Evolutionary conservation across 352 stramenopile genomes (phyloP), one percentile per base, ranked within the genome.

Genomic region (Phytophthora colocasiae): DNA sequence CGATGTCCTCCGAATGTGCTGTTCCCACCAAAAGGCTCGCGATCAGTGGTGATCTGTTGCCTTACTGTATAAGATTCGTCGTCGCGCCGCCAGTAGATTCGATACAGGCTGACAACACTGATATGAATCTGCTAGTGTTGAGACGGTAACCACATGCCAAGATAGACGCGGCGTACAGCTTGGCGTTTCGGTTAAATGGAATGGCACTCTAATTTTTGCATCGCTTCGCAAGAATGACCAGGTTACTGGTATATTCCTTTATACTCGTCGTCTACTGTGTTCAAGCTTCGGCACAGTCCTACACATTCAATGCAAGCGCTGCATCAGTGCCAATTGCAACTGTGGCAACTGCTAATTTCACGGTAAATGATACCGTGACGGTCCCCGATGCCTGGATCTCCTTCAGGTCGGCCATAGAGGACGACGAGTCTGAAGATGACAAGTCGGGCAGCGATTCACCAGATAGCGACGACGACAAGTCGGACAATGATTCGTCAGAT

Each of bases 171-270:
- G 38, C 43, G 24, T 41, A 22, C 32, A 32, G 36, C 31, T 47
- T 51, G 50, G 63, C 63, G 57, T 36, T 48, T 71, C 26, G 49
- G 34, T 66, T 57, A 53, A 62, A 63, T 14, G 19, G 44, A 15
- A 58, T 52, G 9, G 9, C 66, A 75, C 68, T 75, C 54, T 71
- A 59, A 58, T 48, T 68, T 67, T 70, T 56, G 50, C 51, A 9
- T 39, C 32, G 44, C 31, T 4, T 45, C 39, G n/a, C 6, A 51
- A 19, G 24, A 31, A 75, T 77, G 69, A 55, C 45, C 46, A 77
- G 45, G 19, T 31, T 72, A 31, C 44, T 69, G 46, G 51, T 66
- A 51, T n/a, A 14, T 36, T 36, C 8, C 1, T 36, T 4, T 14
- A 36, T 63, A 29, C 39, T 44, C 47, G 6, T 63, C 17, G 36